phyloP scores from a whole-genome alignment of 2,329 filamentous ascomycete species.

The Aspergillus proliferans region DNA sequence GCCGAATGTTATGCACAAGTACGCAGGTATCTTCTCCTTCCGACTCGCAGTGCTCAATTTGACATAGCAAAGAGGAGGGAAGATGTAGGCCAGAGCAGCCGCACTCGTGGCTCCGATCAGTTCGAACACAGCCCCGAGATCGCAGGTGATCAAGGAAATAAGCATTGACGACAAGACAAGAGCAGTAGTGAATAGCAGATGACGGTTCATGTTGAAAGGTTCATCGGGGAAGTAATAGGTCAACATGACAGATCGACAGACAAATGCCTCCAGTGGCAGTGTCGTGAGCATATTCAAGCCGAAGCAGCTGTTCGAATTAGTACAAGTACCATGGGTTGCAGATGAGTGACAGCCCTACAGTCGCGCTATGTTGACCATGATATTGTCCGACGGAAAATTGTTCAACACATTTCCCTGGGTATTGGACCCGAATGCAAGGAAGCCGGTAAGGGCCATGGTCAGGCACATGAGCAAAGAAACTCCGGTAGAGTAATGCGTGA shows the following conservation, averaged over 20 bases:
- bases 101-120: constrained; percentile 92
- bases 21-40: constrained; percentile 66
- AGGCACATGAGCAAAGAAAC: constrained; percentile 91
- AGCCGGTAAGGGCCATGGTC: constrained; percentile 78
- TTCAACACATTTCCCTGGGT: constrained; percentile 96
- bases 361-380: constrained; percentile 89
- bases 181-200: constrained; percentile 77
- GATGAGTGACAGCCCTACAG: constrained; percentile 46
- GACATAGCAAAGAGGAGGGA: constrained; percentile 91
- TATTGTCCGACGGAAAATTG: constrained; percentile 87
- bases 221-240: constrained; percentile 70
- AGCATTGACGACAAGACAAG: constrained; percentile 74
- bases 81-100: constrained; percentile 87
- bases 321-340: background rate
- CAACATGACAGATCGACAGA: constrained; percentile 93
- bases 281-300: constrained; percentile 99
- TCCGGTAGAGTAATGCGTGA: constrained; percentile 88
- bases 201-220: constrained; percentile 74
- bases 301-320: constrained; percentile 58
- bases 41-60: constrained; percentile 75
- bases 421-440: constrained; percentile 84
- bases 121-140: constrained; percentile 90
- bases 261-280: constrained; percentile 90
- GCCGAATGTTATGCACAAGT: constrained; percentile 71
- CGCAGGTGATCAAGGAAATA: constrained; percentile 79